A percentile compares a stretch with the other conserved stretches of the same genome.
Evolutionary conservation across 345 rosid species (phyloP).

Genomic region (Laguncularia racemosa): DNA sequence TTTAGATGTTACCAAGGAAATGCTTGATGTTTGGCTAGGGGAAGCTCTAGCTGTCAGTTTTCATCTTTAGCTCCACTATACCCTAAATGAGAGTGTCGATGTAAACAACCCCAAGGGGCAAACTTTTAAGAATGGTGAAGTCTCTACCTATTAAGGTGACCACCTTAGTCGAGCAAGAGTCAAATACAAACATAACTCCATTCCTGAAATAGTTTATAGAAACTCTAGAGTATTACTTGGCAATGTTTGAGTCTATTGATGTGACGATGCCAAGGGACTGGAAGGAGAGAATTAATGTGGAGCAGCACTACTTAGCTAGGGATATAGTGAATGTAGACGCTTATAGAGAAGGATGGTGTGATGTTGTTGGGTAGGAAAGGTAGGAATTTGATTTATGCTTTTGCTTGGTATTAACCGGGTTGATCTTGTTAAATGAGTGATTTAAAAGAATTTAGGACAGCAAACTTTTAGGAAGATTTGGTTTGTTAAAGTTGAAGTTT

Average conservation of each 20-base stretch:
- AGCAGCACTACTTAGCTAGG: constrained; percentile 69
- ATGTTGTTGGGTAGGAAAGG: constrained; percentile 66
- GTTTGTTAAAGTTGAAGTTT: no score
- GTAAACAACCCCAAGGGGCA: constrained; percentile 64
- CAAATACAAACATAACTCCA: constrained; percentile 68
- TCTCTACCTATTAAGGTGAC: constrained; percentile 55
- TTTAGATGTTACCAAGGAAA: constrained; percentile 34
- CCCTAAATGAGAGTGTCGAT: constrained; percentile 69
- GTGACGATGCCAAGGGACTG: constrained; percentile 41
- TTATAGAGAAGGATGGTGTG: constrained; percentile 56
- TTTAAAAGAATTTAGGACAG: no score
- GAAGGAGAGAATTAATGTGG: constrained; percentile 54
- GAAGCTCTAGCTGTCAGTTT: constrained; percentile 64
- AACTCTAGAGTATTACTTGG: constrained; percentile 52
- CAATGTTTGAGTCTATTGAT: constrained; percentile 68
- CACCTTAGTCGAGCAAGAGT: constrained; percentile 69
- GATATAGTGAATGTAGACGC: constrained; percentile 56
- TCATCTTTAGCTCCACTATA: constrained; percentile 68
- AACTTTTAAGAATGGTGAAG: constrained; percentile 57
- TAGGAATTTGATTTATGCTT: constrained; percentile 53
- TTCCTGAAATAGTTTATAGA: constrained; percentile 55
- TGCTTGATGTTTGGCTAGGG: constrained; percentile 55
- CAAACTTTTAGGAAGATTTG: no score
- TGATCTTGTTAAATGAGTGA: no score
- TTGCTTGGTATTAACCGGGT: constrained; percentile 51